Evolutionary conservation across 2,329 filamentous ascomycete species (phyloP).

Genomic region (Xylariaceae sp.): DNA sequence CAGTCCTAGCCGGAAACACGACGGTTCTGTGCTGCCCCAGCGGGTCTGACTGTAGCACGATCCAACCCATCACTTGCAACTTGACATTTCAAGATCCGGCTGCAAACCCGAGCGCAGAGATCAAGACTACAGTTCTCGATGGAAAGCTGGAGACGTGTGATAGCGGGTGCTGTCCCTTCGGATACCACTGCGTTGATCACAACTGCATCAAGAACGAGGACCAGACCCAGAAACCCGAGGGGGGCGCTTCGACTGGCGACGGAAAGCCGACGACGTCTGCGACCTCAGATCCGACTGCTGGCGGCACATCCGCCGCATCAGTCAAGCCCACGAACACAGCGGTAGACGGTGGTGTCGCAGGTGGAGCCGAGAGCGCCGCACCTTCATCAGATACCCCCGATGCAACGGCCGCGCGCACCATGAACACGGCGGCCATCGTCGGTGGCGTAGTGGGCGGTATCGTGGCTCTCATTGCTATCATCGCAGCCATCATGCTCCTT

Average conservation of each 20-base stretch:
- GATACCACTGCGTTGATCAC: constrained; percentile 57
- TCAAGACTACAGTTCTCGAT: constrained; percentile 63
- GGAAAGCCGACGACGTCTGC: constrained; percentile 5
- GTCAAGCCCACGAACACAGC: constrained; percentile 4
- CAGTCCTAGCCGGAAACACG: constrained; percentile 57
- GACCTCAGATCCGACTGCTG: constrained; percentile 3
- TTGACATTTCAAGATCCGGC: constrained; percentile 56
- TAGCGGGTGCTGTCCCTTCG: constrained; percentile 65
- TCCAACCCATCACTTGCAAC: constrained; percentile 63
- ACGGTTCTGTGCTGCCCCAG: constrained; percentile 68
- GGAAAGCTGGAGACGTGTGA: constrained; percentile 55
- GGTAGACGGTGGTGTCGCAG: constrained; percentile 5
- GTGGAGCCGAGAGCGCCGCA: constrained; percentile 4
- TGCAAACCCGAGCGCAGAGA: constrained; percentile 49
- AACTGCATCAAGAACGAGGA: constrained; percentile 50
- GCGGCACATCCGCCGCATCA: background rate
- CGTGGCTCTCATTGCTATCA: constrained; percentile 12
- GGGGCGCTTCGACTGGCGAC: constrained; percentile 4
- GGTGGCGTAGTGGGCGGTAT: constrained; percentile 25
- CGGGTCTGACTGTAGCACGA: constrained; percentile 52
- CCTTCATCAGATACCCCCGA: constrained; percentile 11
- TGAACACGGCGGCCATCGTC: constrained; percentile 26
- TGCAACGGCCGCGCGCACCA: constrained; percentile 9
- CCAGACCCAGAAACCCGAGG: constrained; percentile 35
- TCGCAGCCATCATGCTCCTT: constrained; percentile 10